phyloP scores from a whole-genome alignment of 768 basidiomycete genomes.

The Pulveroboletus frians region DNA sequence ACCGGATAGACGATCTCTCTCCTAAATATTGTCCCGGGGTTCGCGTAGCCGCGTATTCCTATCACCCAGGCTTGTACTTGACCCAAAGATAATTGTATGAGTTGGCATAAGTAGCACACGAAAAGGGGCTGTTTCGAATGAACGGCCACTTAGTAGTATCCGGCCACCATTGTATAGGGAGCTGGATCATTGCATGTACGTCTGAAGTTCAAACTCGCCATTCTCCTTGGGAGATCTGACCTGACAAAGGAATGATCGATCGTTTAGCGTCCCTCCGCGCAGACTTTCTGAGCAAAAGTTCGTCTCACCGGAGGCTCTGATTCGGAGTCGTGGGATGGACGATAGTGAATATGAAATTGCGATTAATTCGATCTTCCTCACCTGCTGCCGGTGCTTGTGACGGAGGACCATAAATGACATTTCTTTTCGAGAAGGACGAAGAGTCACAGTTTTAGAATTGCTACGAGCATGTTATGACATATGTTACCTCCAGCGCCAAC shows the following conservation, averaged over 20 bases:
- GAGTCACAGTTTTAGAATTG: background rate
- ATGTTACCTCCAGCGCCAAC: background rate
- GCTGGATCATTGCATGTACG: background rate
- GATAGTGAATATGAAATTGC: background rate
- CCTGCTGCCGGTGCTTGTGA: background rate
- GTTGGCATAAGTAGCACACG: no score
- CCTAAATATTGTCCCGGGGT: background rate
- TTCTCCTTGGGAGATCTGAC: background rate
- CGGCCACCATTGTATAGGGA: background rate
- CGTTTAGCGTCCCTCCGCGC: no score
- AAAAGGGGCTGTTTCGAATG: background rate
- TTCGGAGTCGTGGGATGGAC: no score
- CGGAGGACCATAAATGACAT: no score
- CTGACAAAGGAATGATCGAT: background rate
- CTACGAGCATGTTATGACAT: background rate
- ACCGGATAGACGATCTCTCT: background rate
- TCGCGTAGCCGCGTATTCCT: no score
- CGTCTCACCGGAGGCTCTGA: background rate
- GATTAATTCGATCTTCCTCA: background rate
- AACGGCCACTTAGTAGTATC: no score
- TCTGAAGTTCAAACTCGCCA: background rate
- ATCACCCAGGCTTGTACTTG: background rate
- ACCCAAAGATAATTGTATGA: no score
- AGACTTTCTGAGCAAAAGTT: no score
- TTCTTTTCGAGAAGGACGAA: no score